Evolutionary conservation across 352 stramenopile genomes (phyloP), one percentile per base, ranked within the genome.

Genomic region (Phytophthora agathidicida): DNA sequence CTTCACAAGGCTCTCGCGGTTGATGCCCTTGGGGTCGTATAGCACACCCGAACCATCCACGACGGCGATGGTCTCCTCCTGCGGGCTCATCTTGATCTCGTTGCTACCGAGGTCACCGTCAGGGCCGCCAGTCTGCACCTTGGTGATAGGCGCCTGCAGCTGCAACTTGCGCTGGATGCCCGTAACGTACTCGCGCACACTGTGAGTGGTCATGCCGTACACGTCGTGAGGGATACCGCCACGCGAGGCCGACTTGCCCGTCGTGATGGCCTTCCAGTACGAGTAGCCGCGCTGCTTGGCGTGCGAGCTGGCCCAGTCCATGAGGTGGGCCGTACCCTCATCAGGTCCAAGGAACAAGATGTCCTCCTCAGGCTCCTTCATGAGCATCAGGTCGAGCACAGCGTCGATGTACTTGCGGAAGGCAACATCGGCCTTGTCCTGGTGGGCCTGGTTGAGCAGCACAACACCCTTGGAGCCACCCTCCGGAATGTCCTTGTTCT

Each of bases 401-500:
- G 94, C 96, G 71, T 99, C 98, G 33, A 99, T 96, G 62, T 91
- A 93, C 88, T 99, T 99, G 65, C 96, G 85, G 81, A 98, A 97
- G 6, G 80, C 83, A 22, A 94, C 80, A 32, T 93, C 80, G 11
- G 77, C 78, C 71, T 97, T 98, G 62, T 88, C 81, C 56, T 77
- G 73, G 69, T 96, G 91, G 19, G 84, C 84, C 37, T 93, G 89
- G 80, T 99, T 96, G 26, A 99, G 86, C 28, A 99, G 76, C 28
- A 97, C 71, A 1, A 99, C 96, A 33, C 88, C 97, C 78, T 99
- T 99, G 33, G 92, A 98, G 46, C 97, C 97, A 38, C 97, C 97
- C 71, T 99, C 97, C 2, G 97, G 96, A 57, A 99, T 99, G 70
- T 99, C 97, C 83, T 99, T 99, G 83, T 99, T 99, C 80, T 99